phyloP scores from a whole-genome alignment of 331 rosid genomes.

The Rhamnella rubrinervis region DNA sequence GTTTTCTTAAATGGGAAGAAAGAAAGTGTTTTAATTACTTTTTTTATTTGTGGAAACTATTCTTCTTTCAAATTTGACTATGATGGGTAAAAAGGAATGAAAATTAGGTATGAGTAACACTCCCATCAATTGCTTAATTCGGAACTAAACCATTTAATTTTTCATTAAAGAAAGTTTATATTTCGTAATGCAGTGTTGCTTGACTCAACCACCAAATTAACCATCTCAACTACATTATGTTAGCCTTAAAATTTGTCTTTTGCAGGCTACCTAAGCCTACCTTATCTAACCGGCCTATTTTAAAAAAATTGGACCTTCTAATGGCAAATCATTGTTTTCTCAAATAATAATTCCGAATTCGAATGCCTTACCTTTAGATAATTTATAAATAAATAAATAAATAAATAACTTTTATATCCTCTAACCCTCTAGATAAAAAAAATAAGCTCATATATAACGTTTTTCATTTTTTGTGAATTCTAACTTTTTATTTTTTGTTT shows the following conservation, averaged over 20 bases:
- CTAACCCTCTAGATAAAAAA: background rate
- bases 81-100: background rate
- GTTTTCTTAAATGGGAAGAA: background rate
- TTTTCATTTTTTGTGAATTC: background rate
- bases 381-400: too few relatives aligned
- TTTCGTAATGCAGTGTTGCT: conserved; percentile 3
- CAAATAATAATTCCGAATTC: too few relatives aligned
- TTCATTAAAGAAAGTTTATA: conserved; percentile 13
- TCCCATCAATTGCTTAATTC: conserved; percentile 19
- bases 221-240: conserved; percentile 11
- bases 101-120: background rate
- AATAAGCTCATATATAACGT: background rate
- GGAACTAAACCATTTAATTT: conserved; percentile 34
- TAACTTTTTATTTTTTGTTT: background rate
- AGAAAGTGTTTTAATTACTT: too few relatives aligned
- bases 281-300: background rate
- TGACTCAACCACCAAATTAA: conserved; percentile 10
- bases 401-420: background rate
- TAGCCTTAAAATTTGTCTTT: background rate
- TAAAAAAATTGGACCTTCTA: too few relatives aligned
- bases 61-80: background rate
- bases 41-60: too few relatives aligned
- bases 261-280: background rate
- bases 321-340: too few relatives aligned
- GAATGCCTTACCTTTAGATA: too few relatives aligned